Base-by-base conservation (phyloP, 2,329 filamentous ascomycete species). In the Ceratocystiopsis minuta region DNA sequence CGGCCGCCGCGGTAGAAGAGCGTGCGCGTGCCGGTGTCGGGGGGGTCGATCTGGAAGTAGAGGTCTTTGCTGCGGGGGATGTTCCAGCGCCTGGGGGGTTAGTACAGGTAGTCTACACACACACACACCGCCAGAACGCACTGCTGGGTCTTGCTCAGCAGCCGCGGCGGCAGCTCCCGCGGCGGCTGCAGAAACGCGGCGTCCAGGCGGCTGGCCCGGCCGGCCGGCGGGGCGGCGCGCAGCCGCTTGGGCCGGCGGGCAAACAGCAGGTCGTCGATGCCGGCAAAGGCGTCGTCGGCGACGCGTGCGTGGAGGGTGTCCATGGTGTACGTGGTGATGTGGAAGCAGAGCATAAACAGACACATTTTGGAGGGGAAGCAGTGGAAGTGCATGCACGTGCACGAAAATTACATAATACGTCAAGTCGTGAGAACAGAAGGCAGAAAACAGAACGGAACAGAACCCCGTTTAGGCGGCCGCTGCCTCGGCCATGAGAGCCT, bases 1-100 rank as follows among this genome's bases (percentile, higher is more conserved):
- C 96, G 69, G 6, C 90, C 90, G 60, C 94, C 85, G 43, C 90
- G 73, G 37, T 78, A 80, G 58, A 98, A 98, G 28, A 90, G 78
- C 24, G 85, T 94, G 50, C 95, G 79, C n/a, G 87, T 96, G 44
- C 90, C 76, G 15, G 86, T 88, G 60, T 96, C 90, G 0, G 88
- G 92, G 4, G 86, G 83, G 2, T 86, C 85, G 42, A 96, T 70
- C 48, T 79, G 75, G 60, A 93, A 94, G 16, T 96, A 70, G 43
- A 85, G 77, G n/a, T 76, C 72, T 55, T 87, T 81, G 53, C 94
- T 80, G 34, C 77, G 72, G 4, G 83, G 74, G 43, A 76, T 70
- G 48, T 94, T 83, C 90, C 88, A 98, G 53, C 71, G 66, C 36
- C 52, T 57, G 37, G 16, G 24, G 20, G 11, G 16, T n/a, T n/a